Percentiles rank a stretch among this genome's conserved stretches.
These are phyloP conservation scores for Digitaria exilis DNA, from an alignment of 202 grass and related monocot genomes.

Conservation along the genomic window DNA sequence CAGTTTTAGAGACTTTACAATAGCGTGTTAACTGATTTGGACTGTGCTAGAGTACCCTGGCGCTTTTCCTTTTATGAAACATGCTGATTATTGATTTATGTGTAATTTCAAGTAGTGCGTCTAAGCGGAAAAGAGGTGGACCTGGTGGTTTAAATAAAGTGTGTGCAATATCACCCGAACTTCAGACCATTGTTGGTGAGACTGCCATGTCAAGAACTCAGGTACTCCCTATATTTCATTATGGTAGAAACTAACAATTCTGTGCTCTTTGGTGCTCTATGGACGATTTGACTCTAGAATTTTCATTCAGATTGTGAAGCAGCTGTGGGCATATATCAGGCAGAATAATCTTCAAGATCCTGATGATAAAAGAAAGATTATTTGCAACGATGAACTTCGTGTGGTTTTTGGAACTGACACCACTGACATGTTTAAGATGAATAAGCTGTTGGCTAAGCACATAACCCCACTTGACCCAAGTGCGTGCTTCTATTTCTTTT, in stretches of 20 bases:
- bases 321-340: slow-evolving; percentile 94
- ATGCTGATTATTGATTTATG: slow-evolving; percentile 18
- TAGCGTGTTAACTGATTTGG: background rate
- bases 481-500: slow-evolving; percentile 41
- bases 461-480: slow-evolving; percentile 86
- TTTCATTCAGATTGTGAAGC: slow-evolving; percentile 93
- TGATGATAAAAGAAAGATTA: slow-evolving; percentile 98
- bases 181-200: slow-evolving; percentile 93
- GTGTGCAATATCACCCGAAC: slow-evolving; percentile 96
- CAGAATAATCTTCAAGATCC: slow-evolving; percentile 99
- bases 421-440: slow-evolving; percentile 99
- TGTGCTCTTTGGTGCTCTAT: background rate
- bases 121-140: slow-evolving; percentile 88
- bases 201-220: slow-evolving; percentile 97
- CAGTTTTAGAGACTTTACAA: background rate
- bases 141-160: slow-evolving; percentile 97
- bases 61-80: background rate
- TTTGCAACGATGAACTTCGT: slow-evolving; percentile 94
- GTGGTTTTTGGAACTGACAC: slow-evolving; percentile 86
- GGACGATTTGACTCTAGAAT: slow-evolving; percentile 19
- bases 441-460: slow-evolving; percentile 97
- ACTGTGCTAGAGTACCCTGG: background rate
- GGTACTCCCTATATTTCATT: slow-evolving; percentile 38
- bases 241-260: background rate
- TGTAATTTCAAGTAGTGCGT: slow-evolving; percentile 46